Evolutionary conservation across 2,329 filamentous ascomycete genomes (phyloP).

Genomic region (Chaetomiaceae sp.): DNA sequence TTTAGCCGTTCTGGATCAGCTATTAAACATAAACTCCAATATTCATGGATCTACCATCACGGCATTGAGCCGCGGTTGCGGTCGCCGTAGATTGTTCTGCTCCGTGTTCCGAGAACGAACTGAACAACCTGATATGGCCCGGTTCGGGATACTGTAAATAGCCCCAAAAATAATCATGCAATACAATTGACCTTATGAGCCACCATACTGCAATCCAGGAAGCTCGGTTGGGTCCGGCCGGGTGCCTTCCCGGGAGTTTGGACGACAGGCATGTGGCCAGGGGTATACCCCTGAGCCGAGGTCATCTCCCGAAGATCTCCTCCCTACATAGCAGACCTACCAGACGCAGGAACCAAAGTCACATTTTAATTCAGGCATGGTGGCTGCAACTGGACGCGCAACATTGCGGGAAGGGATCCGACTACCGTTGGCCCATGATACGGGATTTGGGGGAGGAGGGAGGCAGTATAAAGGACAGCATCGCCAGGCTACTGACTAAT

Average conservation of each 20-base stretch:
- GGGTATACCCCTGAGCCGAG: not conserved
- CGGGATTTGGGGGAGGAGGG: too few species aligned
- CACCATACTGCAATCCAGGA: not conserved
- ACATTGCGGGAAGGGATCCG: not conserved
- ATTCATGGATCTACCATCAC: conserved; percentile 3
- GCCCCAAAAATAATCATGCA: conserved; percentile 1
- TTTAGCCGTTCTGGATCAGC: conserved; percentile 7
- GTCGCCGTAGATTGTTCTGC: too few species aligned
- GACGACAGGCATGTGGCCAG: not conserved
- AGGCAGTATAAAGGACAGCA: too few species aligned
- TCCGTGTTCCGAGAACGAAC: not conserved
- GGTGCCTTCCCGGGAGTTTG: not conserved
- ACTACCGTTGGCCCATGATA: too few species aligned
- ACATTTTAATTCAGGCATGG: not conserved
- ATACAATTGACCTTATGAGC: not conserved
- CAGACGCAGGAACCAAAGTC: not conserved
- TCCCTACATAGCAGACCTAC: not conserved
- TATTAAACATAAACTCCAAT: conserved; percentile 1
- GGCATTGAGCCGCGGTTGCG: not conserved
- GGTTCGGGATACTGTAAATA: not conserved
- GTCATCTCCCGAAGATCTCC: not conserved
- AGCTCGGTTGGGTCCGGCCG: not conserved
- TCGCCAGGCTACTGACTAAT: too few species aligned
- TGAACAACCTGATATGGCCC: not conserved
- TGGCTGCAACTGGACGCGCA: not conserved